phyloP scores from a whole-genome alignment of 176 grass and related monocot genomes.

The Triticum turgidum region DNA sequence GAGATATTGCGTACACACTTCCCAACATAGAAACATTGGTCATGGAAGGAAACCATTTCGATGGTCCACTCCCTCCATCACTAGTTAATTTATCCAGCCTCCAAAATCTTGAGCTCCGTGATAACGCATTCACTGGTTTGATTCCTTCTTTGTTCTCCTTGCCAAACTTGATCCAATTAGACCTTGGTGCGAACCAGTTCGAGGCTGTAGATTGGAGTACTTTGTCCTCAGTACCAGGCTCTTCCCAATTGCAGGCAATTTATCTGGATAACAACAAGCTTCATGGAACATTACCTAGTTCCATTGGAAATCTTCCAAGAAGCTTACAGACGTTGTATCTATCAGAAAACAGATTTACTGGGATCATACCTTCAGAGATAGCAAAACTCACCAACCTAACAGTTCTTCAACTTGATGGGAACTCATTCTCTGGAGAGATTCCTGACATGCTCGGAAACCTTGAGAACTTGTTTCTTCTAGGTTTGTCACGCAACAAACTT shows the following conservation, averaged over 20 bases:
- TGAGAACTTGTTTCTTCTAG: background rate
- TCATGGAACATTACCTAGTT: conserved; percentile 21
- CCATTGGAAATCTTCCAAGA: conserved; percentile 21
- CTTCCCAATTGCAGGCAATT: conserved; percentile 5
- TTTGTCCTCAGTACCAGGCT: conserved; percentile 13
- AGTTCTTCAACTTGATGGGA: conserved; percentile 20
- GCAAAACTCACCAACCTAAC: conserved; percentile 22
- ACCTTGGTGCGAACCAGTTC: conserved; percentile 18
- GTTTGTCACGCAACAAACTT: conserved; percentile 33
- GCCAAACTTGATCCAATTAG: background rate
- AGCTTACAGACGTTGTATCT: conserved; percentile 18
- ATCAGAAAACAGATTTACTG: conserved; percentile 20
- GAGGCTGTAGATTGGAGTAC: conserved; percentile 38
- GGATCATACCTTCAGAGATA: conserved; percentile 30
- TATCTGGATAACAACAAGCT: conserved; percentile 31
- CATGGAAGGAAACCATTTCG: conserved; percentile 10
- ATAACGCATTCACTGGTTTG: conserved; percentile 10
- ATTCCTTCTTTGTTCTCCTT: conserved; percentile 10
- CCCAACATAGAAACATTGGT: background rate
- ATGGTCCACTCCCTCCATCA: conserved; percentile 32
- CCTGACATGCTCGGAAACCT: conserved; percentile 38
- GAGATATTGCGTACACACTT: background rate
- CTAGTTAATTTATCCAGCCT: conserved; percentile 21
- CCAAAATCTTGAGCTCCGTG: background rate
- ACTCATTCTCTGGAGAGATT: conserved; percentile 39